These are phyloP conservation scores for Vitis cinerea DNA, from an alignment of 164 flowering plant genomes.

Conservation along the genomic window DNA sequence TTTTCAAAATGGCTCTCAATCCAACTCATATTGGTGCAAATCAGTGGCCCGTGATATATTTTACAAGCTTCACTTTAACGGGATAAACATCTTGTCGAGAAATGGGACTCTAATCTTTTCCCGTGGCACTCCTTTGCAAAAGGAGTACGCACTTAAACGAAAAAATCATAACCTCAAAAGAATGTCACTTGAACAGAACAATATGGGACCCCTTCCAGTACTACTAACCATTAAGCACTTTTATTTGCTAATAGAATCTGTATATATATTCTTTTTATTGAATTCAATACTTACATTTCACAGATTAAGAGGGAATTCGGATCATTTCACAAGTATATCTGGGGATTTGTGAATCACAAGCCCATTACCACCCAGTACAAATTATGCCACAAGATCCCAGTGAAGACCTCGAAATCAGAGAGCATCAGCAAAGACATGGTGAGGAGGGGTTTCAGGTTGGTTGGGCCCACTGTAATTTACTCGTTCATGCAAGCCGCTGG, in stretches of 20 bases:
- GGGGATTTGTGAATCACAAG: slow-evolving; percentile 86
- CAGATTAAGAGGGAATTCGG: slow-evolving; percentile 70
- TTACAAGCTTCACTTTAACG: too few relatives aligned
- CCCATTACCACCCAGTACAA: slow-evolving; percentile 77
- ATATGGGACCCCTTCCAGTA: too few relatives aligned
- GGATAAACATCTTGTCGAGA: too few relatives aligned
- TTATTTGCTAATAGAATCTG: background rate
- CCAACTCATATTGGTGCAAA: too few relatives aligned
- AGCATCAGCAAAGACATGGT: slow-evolving; percentile 96
- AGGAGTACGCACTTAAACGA: too few relatives aligned
- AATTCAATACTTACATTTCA: background rate
- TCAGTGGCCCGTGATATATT: too few relatives aligned
- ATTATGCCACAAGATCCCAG: slow-evolving; percentile 71
- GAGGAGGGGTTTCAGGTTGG: slow-evolving; percentile 72
- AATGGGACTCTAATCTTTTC: too few relatives aligned
- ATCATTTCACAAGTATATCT: slow-evolving; percentile 69
- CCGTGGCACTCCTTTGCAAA: too few relatives aligned
- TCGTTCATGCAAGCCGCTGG: slow-evolving; percentile 97
- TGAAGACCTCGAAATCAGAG: slow-evolving; percentile 93
- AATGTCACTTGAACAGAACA: too few relatives aligned
- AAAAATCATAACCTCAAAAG: too few relatives aligned
- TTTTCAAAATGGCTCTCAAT: too few relatives aligned
- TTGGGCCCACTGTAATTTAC: slow-evolving; percentile 87
- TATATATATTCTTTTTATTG: background rate
- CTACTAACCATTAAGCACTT: background rate